These are phyloP conservation scores for Fusarium sp. DNA, from an alignment of 2,329 filamentous ascomycete genomes.

Conservation along the genomic window DNA sequence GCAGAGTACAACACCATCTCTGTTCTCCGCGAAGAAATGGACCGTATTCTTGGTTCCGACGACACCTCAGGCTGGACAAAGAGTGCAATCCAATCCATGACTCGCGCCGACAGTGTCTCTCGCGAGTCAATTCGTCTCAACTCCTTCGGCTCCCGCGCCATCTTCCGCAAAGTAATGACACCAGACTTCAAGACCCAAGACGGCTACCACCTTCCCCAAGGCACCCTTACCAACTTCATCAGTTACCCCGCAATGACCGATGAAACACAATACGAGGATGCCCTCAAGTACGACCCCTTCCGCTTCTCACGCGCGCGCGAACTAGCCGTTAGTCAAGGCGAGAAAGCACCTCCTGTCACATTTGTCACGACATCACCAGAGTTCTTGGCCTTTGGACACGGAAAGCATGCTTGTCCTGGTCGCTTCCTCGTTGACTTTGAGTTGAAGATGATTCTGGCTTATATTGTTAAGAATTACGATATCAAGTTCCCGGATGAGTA, in stretches of 20 bases:
- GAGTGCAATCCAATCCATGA: constrained; percentile 52
- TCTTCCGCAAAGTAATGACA: constrained; percentile 48
- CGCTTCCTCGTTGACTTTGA: constrained; percentile 49
- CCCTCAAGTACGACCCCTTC: constrained; percentile 56
- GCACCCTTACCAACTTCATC: constrained; percentile 50
- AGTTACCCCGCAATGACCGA: constrained; percentile 49
- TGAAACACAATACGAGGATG: constrained; percentile 48
- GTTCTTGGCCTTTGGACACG: constrained; percentile 52
- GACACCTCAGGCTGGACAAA: constrained; percentile 54
- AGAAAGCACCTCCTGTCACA: constrained; percentile 19
- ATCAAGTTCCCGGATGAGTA: constrained; percentile 37
- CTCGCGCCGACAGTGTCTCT: constrained; percentile 55
- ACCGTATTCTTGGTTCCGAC: constrained; percentile 45
- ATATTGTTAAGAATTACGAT: constrained; percentile 40
- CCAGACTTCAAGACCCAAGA: constrained; percentile 49
- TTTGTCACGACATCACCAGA: constrained; percentile 42
- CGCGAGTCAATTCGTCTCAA: constrained; percentile 58
- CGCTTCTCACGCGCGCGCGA: constrained; percentile 55
- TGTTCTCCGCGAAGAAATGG: constrained; percentile 54
- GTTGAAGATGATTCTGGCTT: constrained; percentile 49
- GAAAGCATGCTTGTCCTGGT: constrained; percentile 51
- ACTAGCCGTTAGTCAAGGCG: constrained; percentile 24
- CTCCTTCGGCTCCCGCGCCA: constrained; percentile 46
- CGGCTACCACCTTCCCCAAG: constrained; percentile 49
- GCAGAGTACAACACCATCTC: constrained; percentile 53